Evolutionary conservation across 768 basidiomycete genomes (phyloP).

Genomic region (Mycena galericulata): DNA sequence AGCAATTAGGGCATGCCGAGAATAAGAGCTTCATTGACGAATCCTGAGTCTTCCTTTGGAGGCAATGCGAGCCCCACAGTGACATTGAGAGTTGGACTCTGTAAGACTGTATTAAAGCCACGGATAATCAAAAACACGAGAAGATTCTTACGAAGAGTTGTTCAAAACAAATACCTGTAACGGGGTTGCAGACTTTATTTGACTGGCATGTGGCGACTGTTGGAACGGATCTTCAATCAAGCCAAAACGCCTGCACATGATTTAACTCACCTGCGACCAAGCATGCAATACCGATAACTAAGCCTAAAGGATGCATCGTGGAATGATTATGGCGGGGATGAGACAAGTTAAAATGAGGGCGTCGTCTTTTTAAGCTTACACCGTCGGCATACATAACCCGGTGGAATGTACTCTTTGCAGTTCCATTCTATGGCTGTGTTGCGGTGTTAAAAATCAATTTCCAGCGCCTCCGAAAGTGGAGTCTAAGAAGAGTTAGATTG

Average conservation of each 20-base stretch:
- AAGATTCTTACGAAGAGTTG: neutral
- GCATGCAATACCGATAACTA: neutral
- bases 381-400: too few relatives aligned
- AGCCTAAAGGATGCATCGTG: neutral
- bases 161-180: conserved; percentile 11
- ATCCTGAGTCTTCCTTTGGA: neutral
- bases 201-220: neutral
- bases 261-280: neutral
- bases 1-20: neutral
- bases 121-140: too few relatives aligned
- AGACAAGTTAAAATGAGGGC: too few relatives aligned
- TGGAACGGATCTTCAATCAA: neutral
- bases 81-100: conserved; percentile 5
- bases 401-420: too few relatives aligned
- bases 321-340: too few relatives aligned
- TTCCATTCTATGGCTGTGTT: too few relatives aligned
- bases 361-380: too few relatives aligned
- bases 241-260: neutral
- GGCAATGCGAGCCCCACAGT: conserved; percentile 16
- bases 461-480: too few relatives aligned
- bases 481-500: too few relatives aligned
- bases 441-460: too few relatives aligned
- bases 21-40: conserved; percentile 1
- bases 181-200: neutral
- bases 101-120: neutral